These are phyloP conservation scores for Yamadazyma atmosphaerica DNA, from an alignment of 1,139 yeast species.

Conservation along the genomic window DNA sequence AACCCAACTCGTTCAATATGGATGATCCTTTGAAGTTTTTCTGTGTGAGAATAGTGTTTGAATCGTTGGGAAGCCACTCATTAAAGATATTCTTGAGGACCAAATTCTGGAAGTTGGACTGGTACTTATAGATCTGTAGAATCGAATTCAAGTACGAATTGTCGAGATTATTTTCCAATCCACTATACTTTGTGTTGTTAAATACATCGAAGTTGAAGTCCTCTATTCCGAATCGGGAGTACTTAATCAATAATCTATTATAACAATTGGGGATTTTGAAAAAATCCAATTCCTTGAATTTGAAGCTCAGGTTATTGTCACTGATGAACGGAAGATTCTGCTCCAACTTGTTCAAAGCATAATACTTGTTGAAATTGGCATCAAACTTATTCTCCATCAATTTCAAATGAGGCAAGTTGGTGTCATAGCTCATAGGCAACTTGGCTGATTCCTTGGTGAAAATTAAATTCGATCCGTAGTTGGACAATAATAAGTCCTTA, in stretches of 20 bases:
- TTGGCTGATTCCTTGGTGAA: slow-evolving; percentile 56
- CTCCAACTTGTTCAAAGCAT: slow-evolving; percentile 31
- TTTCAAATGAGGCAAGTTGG: slow-evolving; percentile 53
- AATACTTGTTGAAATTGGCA: slow-evolving; percentile 46
- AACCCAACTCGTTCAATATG: slow-evolving; percentile 79
- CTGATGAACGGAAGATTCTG: slow-evolving; percentile 60
- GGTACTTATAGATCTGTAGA: slow-evolving; percentile 79
- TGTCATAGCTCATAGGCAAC: slow-evolving; percentile 47
- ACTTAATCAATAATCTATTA: slow-evolving; percentile 71
- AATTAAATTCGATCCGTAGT: slow-evolving; percentile 67
- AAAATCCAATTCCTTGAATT: slow-evolving; percentile 27
- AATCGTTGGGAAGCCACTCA: slow-evolving; percentile 55
- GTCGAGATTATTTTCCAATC: slow-evolving; percentile 83
- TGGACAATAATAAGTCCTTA: slow-evolving; percentile 72
- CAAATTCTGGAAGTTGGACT: slow-evolving; percentile 68
- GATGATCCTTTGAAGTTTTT: slow-evolving; percentile 49
- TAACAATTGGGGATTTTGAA: slow-evolving; percentile 67
- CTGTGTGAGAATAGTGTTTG: slow-evolving; percentile 23
- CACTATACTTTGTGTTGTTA: slow-evolving; percentile 75
- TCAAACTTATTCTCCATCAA: slow-evolving; percentile 46
- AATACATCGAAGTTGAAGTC: slow-evolving; percentile 90
- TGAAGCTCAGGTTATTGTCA: slow-evolving; percentile 44
- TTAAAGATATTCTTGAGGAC: slow-evolving; percentile 55
- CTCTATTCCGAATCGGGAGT: slow-evolving; percentile 88
- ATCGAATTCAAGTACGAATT: slow-evolving; percentile 81